These are phyloP conservation scores for Groenewaldozyma salmanticensis DNA, from an alignment of 805 yeast genomes.

Conservation along the genomic window DNA sequence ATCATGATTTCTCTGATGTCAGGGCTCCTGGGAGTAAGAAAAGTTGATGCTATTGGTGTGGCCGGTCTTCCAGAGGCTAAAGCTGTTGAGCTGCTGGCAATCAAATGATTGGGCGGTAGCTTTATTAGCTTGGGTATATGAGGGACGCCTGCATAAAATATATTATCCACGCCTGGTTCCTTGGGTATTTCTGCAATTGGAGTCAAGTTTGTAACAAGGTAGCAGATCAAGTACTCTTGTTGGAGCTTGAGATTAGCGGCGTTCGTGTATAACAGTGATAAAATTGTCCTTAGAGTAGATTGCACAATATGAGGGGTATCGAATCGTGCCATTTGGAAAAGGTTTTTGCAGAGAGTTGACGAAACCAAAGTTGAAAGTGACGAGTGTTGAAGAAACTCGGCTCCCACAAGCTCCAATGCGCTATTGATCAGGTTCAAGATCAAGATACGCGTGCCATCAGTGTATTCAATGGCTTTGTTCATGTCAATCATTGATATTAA, in stretches of 20 bases:
- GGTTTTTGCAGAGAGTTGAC: slow-evolving; percentile 76
- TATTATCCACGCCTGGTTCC: slow-evolving; percentile 28
- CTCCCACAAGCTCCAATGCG: slow-evolving; percentile 76
- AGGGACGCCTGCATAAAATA: slow-evolving; percentile 32
- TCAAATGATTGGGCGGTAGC: slow-evolving; percentile 35
- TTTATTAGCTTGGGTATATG: slow-evolving; percentile 43
- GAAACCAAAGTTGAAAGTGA: slow-evolving; percentile 58
- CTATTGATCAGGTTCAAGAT: slow-evolving; percentile 68
- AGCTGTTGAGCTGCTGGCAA: slow-evolving; percentile 10
- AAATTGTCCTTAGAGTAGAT: slow-evolving; percentile 64
- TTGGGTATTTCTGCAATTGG: slow-evolving; percentile 30
- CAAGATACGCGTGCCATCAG: slow-evolving; percentile 77
- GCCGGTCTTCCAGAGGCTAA: slow-evolving; percentile 5
- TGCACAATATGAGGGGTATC: slow-evolving; percentile 68
- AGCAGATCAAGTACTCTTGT: slow-evolving; percentile 46
- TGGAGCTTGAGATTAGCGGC: slow-evolving; percentile 65
- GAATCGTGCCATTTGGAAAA: slow-evolving; percentile 66
- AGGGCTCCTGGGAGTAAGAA: slow-evolving; percentile 20
- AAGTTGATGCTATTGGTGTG: slow-evolving; percentile 9
- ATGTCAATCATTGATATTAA: slow-evolving; percentile 76
- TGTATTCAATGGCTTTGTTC: slow-evolving; percentile 70
- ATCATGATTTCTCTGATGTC: slow-evolving; percentile 63
- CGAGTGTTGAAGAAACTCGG: slow-evolving; percentile 49
- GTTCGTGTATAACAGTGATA: slow-evolving; percentile 59
- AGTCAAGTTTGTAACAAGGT: slow-evolving; percentile 29